Conservation (phyloP, 805 yeast species). For the Wickerhamiella australiensis region DNA sequence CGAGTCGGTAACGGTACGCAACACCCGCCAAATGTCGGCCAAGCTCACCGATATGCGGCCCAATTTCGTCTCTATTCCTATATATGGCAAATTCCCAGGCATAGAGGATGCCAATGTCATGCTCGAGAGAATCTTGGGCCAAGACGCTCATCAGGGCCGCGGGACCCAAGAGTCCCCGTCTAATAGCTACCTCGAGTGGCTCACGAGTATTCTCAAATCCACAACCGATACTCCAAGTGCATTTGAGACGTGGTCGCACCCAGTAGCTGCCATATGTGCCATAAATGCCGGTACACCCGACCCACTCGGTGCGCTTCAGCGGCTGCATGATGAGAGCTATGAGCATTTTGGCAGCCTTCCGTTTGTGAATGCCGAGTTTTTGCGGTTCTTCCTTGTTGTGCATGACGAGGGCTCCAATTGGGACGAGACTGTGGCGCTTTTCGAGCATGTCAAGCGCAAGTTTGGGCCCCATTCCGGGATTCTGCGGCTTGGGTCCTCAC, state of each 20-base stretch:
- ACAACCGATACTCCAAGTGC: not conserved
- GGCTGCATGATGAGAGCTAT: constrained; percentile 36
- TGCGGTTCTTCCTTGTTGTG: constrained; percentile 40
- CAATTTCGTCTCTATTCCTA: constrained; percentile 30
- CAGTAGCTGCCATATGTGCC: constrained; percentile 61
- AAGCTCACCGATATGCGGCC: constrained; percentile 42
- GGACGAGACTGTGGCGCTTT: constrained; percentile 32
- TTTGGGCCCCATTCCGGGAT: constrained; percentile 28
- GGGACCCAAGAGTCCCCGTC: no score
- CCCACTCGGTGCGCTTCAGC: constrained; percentile 47
- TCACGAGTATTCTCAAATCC: not conserved
- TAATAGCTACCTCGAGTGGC: constrained; percentile 7
- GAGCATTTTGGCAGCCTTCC: constrained; percentile 37
- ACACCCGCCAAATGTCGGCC: constrained; percentile 40
- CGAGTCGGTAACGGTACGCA: constrained; percentile 38
- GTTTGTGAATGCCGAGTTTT: constrained; percentile 54
- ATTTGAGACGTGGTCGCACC: constrained; percentile 71
- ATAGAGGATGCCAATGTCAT: constrained; percentile 13
- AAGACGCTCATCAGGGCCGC: no score
- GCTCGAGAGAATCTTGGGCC: constrained; percentile 12
- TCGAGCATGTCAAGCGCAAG: constrained; percentile 32
- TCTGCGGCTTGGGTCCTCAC: constrained; percentile 16
- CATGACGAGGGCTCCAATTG: constrained; percentile 40
- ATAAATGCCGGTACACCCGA: constrained; percentile 46
- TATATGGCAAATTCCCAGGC: constrained; percentile 8